Conservation (phyloP, 2,329 filamentous ascomycete genomes). For the Neurospora crassa region DNA sequence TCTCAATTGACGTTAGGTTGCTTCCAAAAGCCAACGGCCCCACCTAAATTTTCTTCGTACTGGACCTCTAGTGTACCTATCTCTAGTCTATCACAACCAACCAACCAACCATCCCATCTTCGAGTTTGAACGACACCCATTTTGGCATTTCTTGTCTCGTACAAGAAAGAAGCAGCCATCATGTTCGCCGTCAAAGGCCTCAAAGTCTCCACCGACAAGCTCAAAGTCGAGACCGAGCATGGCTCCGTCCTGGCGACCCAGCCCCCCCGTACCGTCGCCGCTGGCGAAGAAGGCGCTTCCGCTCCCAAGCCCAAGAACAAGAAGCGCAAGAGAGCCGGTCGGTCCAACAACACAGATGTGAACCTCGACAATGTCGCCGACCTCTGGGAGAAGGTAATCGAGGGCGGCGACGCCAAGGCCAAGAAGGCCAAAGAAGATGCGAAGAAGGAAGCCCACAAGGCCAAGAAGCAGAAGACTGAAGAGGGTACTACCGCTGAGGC, state of each 20-base stretch:
- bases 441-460: conserved; percentile 5
- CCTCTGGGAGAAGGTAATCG: conserved; percentile 72
- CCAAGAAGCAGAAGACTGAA: conserved; percentile 11
- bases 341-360: conserved; percentile 34
- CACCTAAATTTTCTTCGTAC: background rate
- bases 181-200: conserved; percentile 96
- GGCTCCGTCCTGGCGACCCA: conserved; percentile 5
- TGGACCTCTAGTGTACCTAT: too few species aligned
- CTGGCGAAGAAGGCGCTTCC: conserved; percentile 29
- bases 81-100: background rate
- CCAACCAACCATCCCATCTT: background rate
- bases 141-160: too few species aligned
- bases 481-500: background rate
- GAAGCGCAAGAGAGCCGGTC: conserved; percentile 45
- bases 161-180: background rate
- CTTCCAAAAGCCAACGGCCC: background rate
- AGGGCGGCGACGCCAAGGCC: conserved; percentile 30
- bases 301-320: conserved; percentile 23
- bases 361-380: conserved; percentile 64
- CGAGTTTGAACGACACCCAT: background rate
- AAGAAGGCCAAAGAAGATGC: conserved; percentile 18
- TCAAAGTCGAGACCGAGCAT: conserved; percentile 55
- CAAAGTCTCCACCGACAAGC: conserved; percentile 63
- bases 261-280: conserved; percentile 21
- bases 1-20: background rate